Conservation (phyloP, 495 filamentous ascomycete genomes). For the Tuber brumale region DNA sequence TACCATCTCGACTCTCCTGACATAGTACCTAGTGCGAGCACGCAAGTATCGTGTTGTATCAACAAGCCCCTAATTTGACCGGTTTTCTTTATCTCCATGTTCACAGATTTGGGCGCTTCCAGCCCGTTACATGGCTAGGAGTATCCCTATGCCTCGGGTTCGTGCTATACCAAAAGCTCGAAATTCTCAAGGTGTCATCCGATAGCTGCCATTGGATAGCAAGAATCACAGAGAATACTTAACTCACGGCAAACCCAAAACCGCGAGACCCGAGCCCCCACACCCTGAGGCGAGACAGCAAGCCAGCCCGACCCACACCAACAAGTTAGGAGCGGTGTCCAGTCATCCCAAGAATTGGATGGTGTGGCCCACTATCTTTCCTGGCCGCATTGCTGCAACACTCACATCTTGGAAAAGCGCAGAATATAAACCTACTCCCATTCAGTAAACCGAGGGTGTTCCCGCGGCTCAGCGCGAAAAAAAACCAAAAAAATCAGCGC, state of each 20-base stretch:
- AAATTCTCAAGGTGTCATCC: background rate
- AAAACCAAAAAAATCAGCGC: no score
- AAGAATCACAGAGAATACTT: background rate
- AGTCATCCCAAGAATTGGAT: background rate
- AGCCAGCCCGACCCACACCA: background rate
- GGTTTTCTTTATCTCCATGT: background rate
- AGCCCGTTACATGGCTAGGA: background rate
- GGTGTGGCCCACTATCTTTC: background rate
- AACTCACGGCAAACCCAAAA: background rate
- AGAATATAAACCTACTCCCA: background rate
- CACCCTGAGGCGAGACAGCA: background rate
- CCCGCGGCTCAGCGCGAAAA: background rate
- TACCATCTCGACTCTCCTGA: background rate
- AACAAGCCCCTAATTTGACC: background rate
- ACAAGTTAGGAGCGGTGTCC: background rate
- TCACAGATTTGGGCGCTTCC: background rate
- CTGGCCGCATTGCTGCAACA: background rate
- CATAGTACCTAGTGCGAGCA: background rate
- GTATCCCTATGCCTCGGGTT: background rate
- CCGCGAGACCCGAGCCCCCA: background rate
- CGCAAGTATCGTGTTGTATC: background rate
- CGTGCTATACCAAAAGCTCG: background rate
- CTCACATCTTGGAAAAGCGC: background rate
- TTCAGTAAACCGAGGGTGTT: background rate
- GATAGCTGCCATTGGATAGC: background rate